Evolutionary conservation across 176 grass and related monocot genomes (phyloP).

Genomic region (Aegilops speltoides): DNA sequence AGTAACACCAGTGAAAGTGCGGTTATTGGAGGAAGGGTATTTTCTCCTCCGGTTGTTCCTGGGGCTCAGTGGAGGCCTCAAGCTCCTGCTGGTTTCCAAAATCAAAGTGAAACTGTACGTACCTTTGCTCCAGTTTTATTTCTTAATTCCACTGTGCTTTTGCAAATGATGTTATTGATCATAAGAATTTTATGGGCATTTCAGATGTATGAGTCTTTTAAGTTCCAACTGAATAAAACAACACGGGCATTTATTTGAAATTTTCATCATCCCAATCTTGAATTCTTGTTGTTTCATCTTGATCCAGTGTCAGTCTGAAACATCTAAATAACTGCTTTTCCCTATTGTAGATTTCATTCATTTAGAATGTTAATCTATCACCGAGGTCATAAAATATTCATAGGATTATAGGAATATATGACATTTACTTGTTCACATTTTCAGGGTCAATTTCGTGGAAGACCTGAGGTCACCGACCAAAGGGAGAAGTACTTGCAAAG

Average conservation of each 20-base stretch:
- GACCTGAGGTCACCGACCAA: slow-evolving; percentile 79
- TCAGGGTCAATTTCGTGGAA: slow-evolving; percentile 68
- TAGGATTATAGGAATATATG: background rate
- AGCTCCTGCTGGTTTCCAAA: slow-evolving; percentile 62
- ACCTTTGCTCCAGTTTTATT: background rate
- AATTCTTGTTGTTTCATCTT: slow-evolving; percentile 23
- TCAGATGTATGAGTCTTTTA: background rate
- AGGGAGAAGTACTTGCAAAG: slow-evolving; percentile 87
- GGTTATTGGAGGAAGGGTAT: slow-evolving; percentile 66
- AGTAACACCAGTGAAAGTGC: slow-evolving; percentile 50
- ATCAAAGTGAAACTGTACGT: slow-evolving; percentile 85
- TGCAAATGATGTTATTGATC: slow-evolving; percentile 24
- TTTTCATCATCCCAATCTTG: background rate
- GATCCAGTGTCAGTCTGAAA: background rate
- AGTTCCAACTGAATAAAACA: background rate
- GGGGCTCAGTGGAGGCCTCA: slow-evolving; percentile 81
- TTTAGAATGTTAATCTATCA: slow-evolving; percentile 1
- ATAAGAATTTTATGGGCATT: background rate
- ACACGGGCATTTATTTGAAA: background rate
- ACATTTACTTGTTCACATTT: slow-evolving; percentile 9
- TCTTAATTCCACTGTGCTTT: background rate
- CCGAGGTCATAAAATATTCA: background rate
- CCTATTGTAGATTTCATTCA: background rate
- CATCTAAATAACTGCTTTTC: slow-evolving; percentile 20
- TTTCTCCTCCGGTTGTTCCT: slow-evolving; percentile 69